Base-by-base conservation (phyloP, 305 asterid genomes). In the Rubia tinctorum region DNA sequence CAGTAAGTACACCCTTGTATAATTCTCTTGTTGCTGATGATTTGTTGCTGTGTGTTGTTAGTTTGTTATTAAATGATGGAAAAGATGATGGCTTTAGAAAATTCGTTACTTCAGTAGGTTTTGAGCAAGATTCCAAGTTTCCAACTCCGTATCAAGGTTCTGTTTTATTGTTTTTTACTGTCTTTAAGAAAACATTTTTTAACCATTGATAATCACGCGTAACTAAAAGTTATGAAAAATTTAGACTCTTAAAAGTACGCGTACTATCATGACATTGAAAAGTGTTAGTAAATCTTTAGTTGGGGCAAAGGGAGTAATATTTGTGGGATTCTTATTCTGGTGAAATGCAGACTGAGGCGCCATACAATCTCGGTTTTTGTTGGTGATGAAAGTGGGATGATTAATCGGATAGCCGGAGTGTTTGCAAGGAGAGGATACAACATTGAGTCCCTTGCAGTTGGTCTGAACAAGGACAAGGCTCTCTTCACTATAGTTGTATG, bases 371-470 rank as follows among this genome's bases (percentile, higher is more conserved):
- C 96, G 11, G 96, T 94, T 58, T 94, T 90, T 87, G 99, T 94
- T 68, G 99, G 99, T 67, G 99, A 94, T 81, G 99, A 94, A 84
- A 94, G 98, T 76, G 99, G 99, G 73, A 94, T 94, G 98, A 94
- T 94, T 73, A 94, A 94, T 68, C 91, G 99, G 65, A 92, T 94
- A 67, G 99, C 99, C 39, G 98, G 97, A 69, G 99, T 92, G 73
- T 95, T 92, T 81, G 99, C 99, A 39, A 80, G 99, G 84, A 87
- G 99, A 84, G 98, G 99, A 63, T 92, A 92, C 79, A 95, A 95
- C 77, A 95, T 95, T 65, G 99, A 95, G 85, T 89, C 99, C 59
- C 98, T 95, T 77, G 99, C 97, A 11, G 99, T 95, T 78, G 99
- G 99, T 78, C 89, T 95, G 76, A 95, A 95, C 87, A 92, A 82